These are phyloP conservation scores for Zygosaccharomyces bisporus DNA, from an alignment of 805 yeast genomes.

Conservation along the genomic window DNA sequence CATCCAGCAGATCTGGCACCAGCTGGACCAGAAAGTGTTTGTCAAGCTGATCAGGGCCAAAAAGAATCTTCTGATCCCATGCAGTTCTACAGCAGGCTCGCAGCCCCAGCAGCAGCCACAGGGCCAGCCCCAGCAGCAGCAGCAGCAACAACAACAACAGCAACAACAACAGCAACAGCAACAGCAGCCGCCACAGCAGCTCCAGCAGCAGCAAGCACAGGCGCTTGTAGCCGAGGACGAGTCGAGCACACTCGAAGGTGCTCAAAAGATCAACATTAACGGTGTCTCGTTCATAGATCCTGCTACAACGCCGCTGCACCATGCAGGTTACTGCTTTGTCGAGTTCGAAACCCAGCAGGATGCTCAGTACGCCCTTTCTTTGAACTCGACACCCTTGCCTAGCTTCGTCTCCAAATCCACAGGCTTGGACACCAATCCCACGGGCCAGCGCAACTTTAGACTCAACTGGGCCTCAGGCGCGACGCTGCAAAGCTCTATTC, in stretches of 20 bases:
- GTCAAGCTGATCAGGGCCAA: conserved; percentile 63
- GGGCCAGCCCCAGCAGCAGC: not conserved
- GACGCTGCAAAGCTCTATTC: conserved; percentile 64
- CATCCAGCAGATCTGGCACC: conserved; percentile 56
- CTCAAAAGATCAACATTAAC: conserved; percentile 26
- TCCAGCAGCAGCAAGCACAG: not conserved
- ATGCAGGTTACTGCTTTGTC: conserved; percentile 72
- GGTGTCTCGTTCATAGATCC: conserved; percentile 36
- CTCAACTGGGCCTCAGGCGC: conserved; percentile 86
- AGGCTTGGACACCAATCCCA: conserved; percentile 30
- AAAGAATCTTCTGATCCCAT: conserved; percentile 36
- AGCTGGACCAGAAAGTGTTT: conserved; percentile 50
- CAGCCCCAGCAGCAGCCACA: conserved; percentile 6
- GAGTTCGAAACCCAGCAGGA: conserved; percentile 67
- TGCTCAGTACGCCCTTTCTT: conserved; percentile 62
- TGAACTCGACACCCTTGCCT: conserved; percentile 65
- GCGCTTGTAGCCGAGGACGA: conserved; percentile 7
- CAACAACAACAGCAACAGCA: conserved; percentile 10
- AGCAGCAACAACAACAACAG: too few relatives aligned
- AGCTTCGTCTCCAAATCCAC: conserved; percentile 36
- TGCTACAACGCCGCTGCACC: conserved; percentile 35
- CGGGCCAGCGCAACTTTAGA: conserved; percentile 57
- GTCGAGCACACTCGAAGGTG: conserved; percentile 13
- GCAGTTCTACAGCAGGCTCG: conserved; percentile 25
- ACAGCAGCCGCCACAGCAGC: not conserved